Base-by-base conservation (phyloP, 1,139 yeast species). In the Yamadazyma pseudoaaseri region DNA sequence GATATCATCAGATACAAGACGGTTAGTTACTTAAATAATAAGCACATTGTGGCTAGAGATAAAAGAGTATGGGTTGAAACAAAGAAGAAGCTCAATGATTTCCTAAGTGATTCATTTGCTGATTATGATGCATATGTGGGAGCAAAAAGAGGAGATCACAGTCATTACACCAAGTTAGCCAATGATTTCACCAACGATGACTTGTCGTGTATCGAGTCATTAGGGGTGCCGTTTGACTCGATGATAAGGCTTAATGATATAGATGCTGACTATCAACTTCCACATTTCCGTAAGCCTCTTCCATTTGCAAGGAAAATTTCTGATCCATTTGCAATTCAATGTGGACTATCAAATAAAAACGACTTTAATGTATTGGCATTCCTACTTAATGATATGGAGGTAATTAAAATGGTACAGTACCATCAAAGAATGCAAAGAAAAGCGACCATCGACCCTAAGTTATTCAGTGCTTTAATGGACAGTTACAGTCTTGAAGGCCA, bases 401-500 rank as follows among this genome's bases (percentile, higher is more conserved):
- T 47, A 1, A 22, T 50, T 1, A 12, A 28, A 5, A 28, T 26
- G n/a, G 38, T 48, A 6, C 29, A 34, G 6, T 28, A 27, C 3
- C 30, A 39, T 27, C 43, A 45, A 25, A 15, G 24, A n/a, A 9
- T 27, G 5, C 27, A 35, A 13, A 17, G 28, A 3, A 20, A 16
- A 2, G 29, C 27, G 1, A 28, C 29, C 8, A 31, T 45, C 6
- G 21, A 35, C 16, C 31, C 26, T 6, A 16, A 26, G 20, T 14
- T 43, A 34, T 37, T 45, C 12, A 37, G 34, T 27, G 37, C 43
- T 14, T 21, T 51, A 9, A 35, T 43, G 40, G 36, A 38, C 8
- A 30, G 43, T 5, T 50, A 51, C 18, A 38, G 35, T 11, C 28
- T 39, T 25, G 54, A 52, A 33, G 56, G 56, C 1, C 42, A 42